These are phyloP conservation scores for Nakazawaea sp. DNA, from an alignment of 805 yeast genomes.

Conservation along the genomic window DNA sequence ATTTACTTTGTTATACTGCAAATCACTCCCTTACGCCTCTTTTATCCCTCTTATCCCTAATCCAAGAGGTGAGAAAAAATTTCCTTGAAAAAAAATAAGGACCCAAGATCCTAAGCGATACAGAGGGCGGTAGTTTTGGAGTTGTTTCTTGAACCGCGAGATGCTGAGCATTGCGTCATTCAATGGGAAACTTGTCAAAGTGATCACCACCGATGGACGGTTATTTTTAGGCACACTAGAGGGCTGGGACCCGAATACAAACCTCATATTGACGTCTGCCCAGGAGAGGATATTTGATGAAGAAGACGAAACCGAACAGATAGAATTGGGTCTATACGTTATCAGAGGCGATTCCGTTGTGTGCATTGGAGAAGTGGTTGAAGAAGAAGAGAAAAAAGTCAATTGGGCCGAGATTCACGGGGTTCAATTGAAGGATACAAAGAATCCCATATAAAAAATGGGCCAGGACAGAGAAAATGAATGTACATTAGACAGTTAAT, in stretches of 20 bases:
- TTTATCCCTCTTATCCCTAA: too few species aligned
- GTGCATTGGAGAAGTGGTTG: constrained; percentile 48
- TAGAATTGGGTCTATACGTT: constrained; percentile 40
- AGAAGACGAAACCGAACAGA: constrained; percentile 30
- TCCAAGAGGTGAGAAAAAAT: too few species aligned
- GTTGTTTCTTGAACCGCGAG: too few species aligned
- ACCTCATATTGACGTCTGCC: constrained; percentile 46
- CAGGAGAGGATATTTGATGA: constrained; percentile 41
- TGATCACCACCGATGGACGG: constrained; percentile 52
- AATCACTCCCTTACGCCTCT: too few species aligned
- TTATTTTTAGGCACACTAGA: constrained; percentile 39
- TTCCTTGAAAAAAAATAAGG: too few species aligned
- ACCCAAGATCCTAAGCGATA: too few species aligned
- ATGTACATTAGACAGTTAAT: too few species aligned
- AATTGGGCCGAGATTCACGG: constrained; percentile 31
- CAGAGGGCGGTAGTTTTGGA: too few species aligned
- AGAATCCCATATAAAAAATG: constrained; percentile 17
- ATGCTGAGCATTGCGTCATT: constrained; percentile 6
- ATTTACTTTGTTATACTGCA: too few species aligned
- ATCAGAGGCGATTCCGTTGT: constrained; percentile 56
- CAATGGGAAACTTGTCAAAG: constrained; percentile 34
- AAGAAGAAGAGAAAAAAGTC: constrained; percentile 27
- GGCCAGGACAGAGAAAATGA: too few species aligned
- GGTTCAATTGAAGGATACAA: constrained; percentile 20
- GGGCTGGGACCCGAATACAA: constrained; percentile 63